phyloP scores from a whole-genome alignment of 2,329 filamentous ascomycete species.

The Orbilia ellipsospora region DNA sequence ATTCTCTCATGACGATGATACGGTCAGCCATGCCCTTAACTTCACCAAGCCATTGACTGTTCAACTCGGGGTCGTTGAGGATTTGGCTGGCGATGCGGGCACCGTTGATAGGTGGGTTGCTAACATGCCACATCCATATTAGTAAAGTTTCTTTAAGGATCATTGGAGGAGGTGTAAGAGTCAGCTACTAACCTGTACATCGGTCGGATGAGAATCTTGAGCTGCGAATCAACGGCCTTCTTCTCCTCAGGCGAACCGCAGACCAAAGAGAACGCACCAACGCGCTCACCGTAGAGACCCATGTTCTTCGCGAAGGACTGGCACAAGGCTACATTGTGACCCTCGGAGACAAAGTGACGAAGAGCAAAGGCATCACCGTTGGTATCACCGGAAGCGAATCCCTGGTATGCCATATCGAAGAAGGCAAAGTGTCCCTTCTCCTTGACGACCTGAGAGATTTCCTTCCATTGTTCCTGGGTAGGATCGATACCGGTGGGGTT shows the following conservation, averaged over 20 bases:
- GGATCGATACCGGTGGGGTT: slow-evolving; percentile 98
- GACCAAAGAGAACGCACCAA: slow-evolving; percentile 95
- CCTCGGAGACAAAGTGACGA: slow-evolving; percentile 84
- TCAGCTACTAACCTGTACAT: slow-evolving; percentile 76
- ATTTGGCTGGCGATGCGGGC: slow-evolving; percentile 86
- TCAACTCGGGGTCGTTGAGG: slow-evolving; percentile 83
- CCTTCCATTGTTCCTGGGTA: slow-evolving; percentile 91
- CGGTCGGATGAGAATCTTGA: slow-evolving; percentile 92
- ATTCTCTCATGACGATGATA: slow-evolving; percentile 89
- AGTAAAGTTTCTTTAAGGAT: background rate
- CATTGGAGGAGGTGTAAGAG: background rate
- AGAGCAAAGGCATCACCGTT: slow-evolving; percentile 88
- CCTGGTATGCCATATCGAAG: slow-evolving; percentile 98
- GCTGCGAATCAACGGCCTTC: slow-evolving; percentile 80
- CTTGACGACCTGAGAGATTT: slow-evolving; percentile 81
- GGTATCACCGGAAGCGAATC: slow-evolving; percentile 92
- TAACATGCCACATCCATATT: background rate
- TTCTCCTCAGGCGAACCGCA: slow-evolving; percentile 74
- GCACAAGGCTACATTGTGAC: slow-evolving; percentile 68
- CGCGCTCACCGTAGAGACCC: slow-evolving; percentile 96
- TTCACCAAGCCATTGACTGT: slow-evolving; percentile 92
- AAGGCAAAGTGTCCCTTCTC: slow-evolving; percentile 91
- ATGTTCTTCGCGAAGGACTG: slow-evolving; percentile 84
- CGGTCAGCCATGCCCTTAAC: slow-evolving; percentile 92
- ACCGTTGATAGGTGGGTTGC: slow-evolving; percentile 91